Conservation (phyloP, 345 rosid genomes). For the Microcos paniculata region DNA sequence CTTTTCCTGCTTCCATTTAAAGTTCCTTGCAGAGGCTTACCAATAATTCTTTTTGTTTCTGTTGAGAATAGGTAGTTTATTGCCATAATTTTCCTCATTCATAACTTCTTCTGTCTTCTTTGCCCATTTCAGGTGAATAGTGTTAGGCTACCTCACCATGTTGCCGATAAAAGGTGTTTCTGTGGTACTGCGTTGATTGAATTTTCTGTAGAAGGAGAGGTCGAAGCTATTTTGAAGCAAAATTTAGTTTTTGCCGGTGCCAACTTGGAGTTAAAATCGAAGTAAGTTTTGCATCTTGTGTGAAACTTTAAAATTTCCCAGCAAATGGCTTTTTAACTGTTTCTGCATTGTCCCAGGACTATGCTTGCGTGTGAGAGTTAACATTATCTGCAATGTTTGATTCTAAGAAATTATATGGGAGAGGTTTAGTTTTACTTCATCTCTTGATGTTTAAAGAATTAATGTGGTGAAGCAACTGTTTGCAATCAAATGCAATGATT, state of each 20-base stretch:
- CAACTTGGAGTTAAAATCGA: conserved; percentile 40
- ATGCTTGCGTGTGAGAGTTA: background rate
- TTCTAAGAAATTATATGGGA: background rate
- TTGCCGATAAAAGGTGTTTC: conserved; percentile 44
- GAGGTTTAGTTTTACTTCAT: background rate
- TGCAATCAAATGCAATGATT: too few species aligned
- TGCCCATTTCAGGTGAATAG: conserved; percentile 41
- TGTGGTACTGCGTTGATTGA: conserved; percentile 59
- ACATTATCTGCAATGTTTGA: background rate
- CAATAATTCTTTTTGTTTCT: background rate
- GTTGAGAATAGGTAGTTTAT: background rate
- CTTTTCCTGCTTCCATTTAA: background rate
- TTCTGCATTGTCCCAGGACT: background rate
- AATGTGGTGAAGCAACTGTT: background rate
- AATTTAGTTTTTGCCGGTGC: conserved; percentile 44
- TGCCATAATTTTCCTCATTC: background rate
- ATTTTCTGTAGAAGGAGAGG: conserved; percentile 47
- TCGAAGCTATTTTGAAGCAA: conserved; percentile 35
- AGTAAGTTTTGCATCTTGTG: conserved; percentile 29
- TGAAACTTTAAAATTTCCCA: background rate
- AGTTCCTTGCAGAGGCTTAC: background rate
- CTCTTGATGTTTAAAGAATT: background rate
- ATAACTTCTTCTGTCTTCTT: background rate
- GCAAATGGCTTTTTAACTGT: background rate
- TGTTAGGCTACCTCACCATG: conserved; percentile 56